Evolutionary conservation across 2,329 filamentous ascomycete genomes (phyloP).

Genomic region (Emydomyces testavorans): DNA sequence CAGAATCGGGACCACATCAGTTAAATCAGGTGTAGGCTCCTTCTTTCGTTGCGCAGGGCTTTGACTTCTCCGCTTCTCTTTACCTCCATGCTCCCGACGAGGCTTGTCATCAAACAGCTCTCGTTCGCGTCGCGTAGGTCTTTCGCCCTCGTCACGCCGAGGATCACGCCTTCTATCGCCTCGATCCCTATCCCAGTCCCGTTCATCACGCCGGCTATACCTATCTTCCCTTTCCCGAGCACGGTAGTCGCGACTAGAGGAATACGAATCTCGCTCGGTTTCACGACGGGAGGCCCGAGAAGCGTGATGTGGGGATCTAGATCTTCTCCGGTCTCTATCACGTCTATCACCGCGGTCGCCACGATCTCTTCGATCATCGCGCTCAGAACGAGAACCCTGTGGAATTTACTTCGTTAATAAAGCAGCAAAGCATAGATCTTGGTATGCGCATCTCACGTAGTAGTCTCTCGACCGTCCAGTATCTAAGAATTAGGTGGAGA

Average conservation of each 20-base stretch:
- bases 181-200: constrained; percentile 58
- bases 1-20: constrained; percentile 67
- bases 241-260: constrained; percentile 81
- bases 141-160: constrained; percentile 58
- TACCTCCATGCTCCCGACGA: constrained; percentile 32
- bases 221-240: constrained; percentile 89
- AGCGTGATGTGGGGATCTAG: constrained; percentile 70
- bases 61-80: constrained; percentile 58
- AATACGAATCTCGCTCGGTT: constrained; percentile 72
- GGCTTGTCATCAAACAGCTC: constrained; percentile 54
- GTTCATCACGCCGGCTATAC: constrained; percentile 64
- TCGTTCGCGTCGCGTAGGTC: constrained; percentile 42
- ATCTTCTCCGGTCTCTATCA: constrained; percentile 58
- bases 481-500: constrained; percentile 34
- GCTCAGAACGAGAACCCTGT: constrained; percentile 39
- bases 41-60: constrained; percentile 78
- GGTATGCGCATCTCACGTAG: constrained; percentile 35
- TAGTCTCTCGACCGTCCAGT: constrained; percentile 44
- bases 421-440: constrained; percentile 12
- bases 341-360: constrained; percentile 35
- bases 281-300: constrained; percentile 58
- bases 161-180: constrained; percentile 49
- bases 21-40: constrained; percentile 91
- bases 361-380: constrained; percentile 34
- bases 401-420: constrained; percentile 18